These are phyloP conservation scores for Drechslerella stenobrocha DNA, from an alignment of 2,329 filamentous ascomycete genomes.

Conservation along the genomic window DNA sequence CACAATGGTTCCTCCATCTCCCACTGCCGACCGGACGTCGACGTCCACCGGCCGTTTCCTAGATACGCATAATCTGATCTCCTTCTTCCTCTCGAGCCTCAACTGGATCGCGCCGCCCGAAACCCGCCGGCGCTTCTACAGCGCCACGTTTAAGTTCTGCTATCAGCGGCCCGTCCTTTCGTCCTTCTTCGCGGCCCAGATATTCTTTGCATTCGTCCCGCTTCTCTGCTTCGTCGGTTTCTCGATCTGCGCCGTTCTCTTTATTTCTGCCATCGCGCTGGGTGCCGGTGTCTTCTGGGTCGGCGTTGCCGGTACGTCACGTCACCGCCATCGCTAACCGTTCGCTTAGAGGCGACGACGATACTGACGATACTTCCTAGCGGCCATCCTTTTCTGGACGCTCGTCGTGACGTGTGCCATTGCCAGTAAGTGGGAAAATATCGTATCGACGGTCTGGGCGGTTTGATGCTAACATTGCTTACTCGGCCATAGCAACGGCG, in stretches of 20 bases:
- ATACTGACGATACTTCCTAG: background rate
- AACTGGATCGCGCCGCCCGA: slow-evolving; percentile 23
- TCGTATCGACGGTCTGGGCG: background rate
- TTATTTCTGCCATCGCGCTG: slow-evolving; percentile 14
- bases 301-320: slow-evolving; percentile 28
- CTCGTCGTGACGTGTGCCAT: slow-evolving; percentile 32
- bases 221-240: slow-evolving; percentile 31
- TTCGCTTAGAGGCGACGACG: slow-evolving; percentile 3
- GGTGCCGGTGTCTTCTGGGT: slow-evolving; percentile 35
- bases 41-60: background rate
- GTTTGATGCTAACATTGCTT: background rate
- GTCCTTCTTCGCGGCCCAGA: slow-evolving; percentile 24
- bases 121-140: slow-evolving; percentile 14
- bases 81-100: slow-evolving; percentile 26
- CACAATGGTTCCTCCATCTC: slow-evolving; percentile 5
- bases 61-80: slow-evolving; percentile 40
- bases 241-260: slow-evolving; percentile 16
- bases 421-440: slow-evolving; percentile 16
- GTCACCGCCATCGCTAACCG: slow-evolving; percentile 6
- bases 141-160: slow-evolving; percentile 21
- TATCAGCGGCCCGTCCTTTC: slow-evolving; percentile 36
- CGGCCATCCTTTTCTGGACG: slow-evolving; percentile 32
- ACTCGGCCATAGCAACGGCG: slow-evolving; percentile 10
- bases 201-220: slow-evolving; percentile 30
- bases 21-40: background rate